Conservation (phyloP, 306 rosid genomes). For the Urtica urens region DNA sequence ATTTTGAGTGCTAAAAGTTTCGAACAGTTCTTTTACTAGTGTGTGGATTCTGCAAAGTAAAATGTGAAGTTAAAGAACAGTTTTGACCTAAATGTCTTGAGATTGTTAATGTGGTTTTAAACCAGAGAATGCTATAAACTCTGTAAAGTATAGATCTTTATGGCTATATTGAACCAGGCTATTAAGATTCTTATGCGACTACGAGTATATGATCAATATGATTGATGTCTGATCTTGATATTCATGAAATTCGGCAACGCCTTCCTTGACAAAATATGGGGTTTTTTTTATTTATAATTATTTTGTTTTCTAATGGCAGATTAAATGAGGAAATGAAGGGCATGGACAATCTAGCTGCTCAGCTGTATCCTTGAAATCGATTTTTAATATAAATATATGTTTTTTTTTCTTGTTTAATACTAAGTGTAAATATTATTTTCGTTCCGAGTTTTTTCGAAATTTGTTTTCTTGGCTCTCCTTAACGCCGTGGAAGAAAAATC, state of each 20-base stretch:
- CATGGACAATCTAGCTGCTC: slow-evolving; percentile 44
- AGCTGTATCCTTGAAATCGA: slow-evolving; percentile 51
- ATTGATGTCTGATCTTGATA: too few species aligned
- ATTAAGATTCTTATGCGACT: too few species aligned
- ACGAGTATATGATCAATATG: too few species aligned
- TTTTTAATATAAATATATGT: not conserved
- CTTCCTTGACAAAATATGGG: too few species aligned
- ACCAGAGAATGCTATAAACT: too few species aligned
- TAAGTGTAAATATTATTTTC: not conserved
- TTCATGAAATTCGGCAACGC: not conserved
- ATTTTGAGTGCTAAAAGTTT: not conserved
- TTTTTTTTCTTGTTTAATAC: not conserved
- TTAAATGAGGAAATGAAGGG: slow-evolving; percentile 86
- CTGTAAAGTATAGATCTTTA: too few species aligned
- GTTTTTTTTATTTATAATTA: too few species aligned
- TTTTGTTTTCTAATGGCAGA: slow-evolving; percentile 37
- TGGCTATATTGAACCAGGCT: too few species aligned
- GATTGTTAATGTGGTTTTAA: too few species aligned
- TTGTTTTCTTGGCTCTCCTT: slow-evolving; percentile 36
- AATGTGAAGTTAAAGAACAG: not conserved
- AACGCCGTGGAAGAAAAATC: slow-evolving; percentile 42
- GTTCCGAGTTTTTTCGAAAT: not conserved
- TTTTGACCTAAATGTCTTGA: not conserved
- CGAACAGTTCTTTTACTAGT: not conserved
- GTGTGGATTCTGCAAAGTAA: not conserved